phyloP scores from a whole-genome alignment of 768 basidiomycete species.

The Mycena capillaripes region DNA sequence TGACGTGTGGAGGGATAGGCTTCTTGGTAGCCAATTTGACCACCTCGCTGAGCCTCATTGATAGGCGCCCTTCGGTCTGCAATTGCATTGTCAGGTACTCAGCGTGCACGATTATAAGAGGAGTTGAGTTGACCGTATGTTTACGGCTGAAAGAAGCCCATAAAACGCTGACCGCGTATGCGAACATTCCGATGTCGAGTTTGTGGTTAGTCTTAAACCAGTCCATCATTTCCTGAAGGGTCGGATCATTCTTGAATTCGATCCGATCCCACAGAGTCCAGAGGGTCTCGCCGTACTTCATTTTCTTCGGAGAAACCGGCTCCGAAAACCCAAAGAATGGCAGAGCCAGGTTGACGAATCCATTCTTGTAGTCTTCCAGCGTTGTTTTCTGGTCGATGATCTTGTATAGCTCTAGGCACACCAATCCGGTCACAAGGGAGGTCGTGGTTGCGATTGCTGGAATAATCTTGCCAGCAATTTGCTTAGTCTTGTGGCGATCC shows the following conservation, averaged over 20 bases:
- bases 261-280: neutral
- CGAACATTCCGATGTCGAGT: neutral
- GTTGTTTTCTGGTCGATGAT: neutral
- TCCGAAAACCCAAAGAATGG: neutral
- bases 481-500: slow-evolving; percentile 93
- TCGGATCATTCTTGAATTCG: neutral
- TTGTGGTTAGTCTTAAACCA: neutral
- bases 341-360: neutral
- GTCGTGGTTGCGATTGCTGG: slow-evolving; percentile 99
- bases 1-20: neutral
- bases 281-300: neutral
- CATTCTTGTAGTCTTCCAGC: neutral
- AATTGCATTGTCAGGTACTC: neutral
- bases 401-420: slow-evolving; percentile 95
- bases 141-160: neutral
- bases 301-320: neutral
- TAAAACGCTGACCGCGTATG: neutral
- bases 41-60: neutral
- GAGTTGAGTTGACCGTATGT: neutral
- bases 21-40: neutral
- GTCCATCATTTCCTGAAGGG: neutral
- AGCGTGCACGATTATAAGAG: neutral
- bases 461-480: slow-evolving; percentile 99
- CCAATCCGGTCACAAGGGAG: slow-evolving; percentile 91
- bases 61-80: neutral